phyloP scores from a whole-genome alignment of 2,329 filamentous ascomycete species.

The Geosmithia morbida region DNA sequence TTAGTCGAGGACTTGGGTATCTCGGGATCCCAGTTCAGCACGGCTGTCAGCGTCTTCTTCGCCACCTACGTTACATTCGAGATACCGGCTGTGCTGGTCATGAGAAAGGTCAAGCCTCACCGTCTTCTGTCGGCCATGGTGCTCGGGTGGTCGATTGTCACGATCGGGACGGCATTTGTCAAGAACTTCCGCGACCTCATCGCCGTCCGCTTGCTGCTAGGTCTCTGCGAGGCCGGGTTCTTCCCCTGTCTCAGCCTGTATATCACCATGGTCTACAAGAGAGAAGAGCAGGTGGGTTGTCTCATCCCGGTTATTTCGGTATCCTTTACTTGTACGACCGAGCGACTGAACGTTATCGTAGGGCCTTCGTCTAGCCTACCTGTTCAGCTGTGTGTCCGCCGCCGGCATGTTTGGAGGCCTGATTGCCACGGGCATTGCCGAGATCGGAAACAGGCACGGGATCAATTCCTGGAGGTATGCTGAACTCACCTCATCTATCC shows the following conservation, averaged over 20 bases:
- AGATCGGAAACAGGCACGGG: constrained; percentile 14
- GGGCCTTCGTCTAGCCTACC: constrained; percentile 14
- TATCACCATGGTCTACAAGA: constrained; percentile 18
- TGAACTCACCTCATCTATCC: constrained; percentile 18
- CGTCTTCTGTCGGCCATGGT: background rate
- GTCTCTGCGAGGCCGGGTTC: constrained; percentile 6
- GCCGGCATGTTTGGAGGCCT: constrained; percentile 23
- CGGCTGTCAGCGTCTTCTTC: constrained; percentile 27
- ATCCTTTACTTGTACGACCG: too few relatives aligned
- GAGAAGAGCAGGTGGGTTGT: constrained; percentile 33
- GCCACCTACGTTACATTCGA: constrained; percentile 32
- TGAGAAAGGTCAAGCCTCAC: background rate
- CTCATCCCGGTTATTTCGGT: background rate
- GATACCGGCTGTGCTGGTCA: background rate
- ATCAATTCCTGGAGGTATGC: constrained; percentile 1
- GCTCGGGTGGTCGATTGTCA: background rate
- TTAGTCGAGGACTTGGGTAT: constrained; percentile 12
- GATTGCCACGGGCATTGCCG: constrained; percentile 30
- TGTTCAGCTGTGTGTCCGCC: constrained; percentile 32
- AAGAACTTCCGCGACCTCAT: constrained; percentile 6
- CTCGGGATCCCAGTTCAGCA: constrained; percentile 37
- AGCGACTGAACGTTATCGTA: background rate
- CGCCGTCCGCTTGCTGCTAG: constrained; percentile 8
- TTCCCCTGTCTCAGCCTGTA: constrained; percentile 9
- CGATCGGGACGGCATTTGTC: constrained; percentile 6